Base-by-base conservation (phyloP, 2,329 filamentous ascomycete genomes). In the Exophiala sp. region DNA sequence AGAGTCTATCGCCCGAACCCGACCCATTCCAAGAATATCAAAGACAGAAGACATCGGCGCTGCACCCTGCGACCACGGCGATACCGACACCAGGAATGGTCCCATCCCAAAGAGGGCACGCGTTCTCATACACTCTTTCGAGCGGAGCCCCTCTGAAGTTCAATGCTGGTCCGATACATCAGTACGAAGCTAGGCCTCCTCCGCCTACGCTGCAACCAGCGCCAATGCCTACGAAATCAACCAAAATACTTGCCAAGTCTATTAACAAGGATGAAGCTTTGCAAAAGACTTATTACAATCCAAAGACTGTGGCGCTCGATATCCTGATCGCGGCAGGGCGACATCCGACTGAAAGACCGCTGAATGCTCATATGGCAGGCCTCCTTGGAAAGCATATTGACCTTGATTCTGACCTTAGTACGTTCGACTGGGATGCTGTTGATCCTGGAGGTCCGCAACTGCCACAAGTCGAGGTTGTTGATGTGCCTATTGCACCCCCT, bases 231-330 rank as follows among this genome's bases (percentile, higher is more conserved):
- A 38, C 11, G n/a, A 43, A 43, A 11, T 24, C 55, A n/a, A 46
- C 16, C 16, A 57, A 54, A 16, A 49, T 57, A 18, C 50, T 78
- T 34, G 74, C 78, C 3, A 71, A 77, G 57, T 70, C 71, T 0
- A 63, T 84, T 12, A 64, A 70, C 2, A 62, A 63, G 46, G 57
- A 59, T 20, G 68, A 75, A 46, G 69, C 71, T 3, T 55, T 71
- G 4, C 54, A 73, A 21, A 78, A 78, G 55, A 73, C 73, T 5
- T 73, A 68, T 12, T 87, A 87, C 63, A 76, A 86, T 62, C 75
- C 79, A 1, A 74, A 76, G 41, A 86, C 82, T 0, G 84, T 87
- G 55, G 84, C 83, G 3, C 72, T 82, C 47, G 83, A 86, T 64
- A 75, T 88, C 5, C 70, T 87, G 9, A 76, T 86, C 46, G 80